A percentile compares a stretch with the other conserved stretches of the same genome.
These are phyloP conservation scores for Peniophora sp. DNA, from an alignment of 1,284 basidiomycete species.

Conservation along the genomic window DNA sequence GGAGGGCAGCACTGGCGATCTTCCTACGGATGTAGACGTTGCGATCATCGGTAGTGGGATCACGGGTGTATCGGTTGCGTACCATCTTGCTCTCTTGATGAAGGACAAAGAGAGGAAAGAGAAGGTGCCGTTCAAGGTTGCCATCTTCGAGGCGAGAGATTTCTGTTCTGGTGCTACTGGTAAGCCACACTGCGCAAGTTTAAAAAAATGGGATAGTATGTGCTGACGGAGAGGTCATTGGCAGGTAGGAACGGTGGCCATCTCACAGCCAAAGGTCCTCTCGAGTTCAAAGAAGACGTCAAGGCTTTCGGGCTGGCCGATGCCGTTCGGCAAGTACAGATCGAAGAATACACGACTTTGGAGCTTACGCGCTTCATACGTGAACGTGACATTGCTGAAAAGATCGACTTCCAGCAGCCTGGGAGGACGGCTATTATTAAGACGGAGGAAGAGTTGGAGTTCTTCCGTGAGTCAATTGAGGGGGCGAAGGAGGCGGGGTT, in stretches of 20 bases:
- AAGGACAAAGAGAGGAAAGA: background rate
- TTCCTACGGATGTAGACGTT: slow-evolving; percentile 55
- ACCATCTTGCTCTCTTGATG: slow-evolving; percentile 48
- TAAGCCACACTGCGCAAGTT: background rate
- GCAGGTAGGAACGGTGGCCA: slow-evolving; percentile 75
- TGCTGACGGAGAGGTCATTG: slow-evolving; percentile 17
- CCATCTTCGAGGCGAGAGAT: slow-evolving; percentile 67
- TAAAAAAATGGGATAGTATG: slow-evolving; percentile 77
- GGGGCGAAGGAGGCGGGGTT: slow-evolving; percentile 49
- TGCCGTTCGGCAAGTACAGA: slow-evolving; percentile 40
- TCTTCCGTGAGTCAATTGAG: slow-evolving; percentile 35
- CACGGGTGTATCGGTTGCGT: slow-evolving; percentile 65
- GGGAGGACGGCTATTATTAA: slow-evolving; percentile 50
- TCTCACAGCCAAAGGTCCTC: slow-evolving; percentile 47
- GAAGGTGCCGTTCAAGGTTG: slow-evolving; percentile 31
- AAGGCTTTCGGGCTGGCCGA: slow-evolving; percentile 40
- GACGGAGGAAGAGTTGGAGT: slow-evolving; percentile 29
- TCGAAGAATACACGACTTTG: slow-evolving; percentile 52
- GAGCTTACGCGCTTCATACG: slow-evolving; percentile 45
- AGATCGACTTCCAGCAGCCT: slow-evolving; percentile 52
- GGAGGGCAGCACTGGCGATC: slow-evolving; percentile 51
- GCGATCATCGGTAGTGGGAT: slow-evolving; percentile 76
- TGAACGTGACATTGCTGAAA: slow-evolving; percentile 30
- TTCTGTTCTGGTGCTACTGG: slow-evolving; percentile 51
- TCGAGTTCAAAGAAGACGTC: slow-evolving; percentile 32